phyloP scores from a whole-genome alignment of 2,329 filamentous ascomycete genomes.

The Aureobasidium sp. region DNA sequence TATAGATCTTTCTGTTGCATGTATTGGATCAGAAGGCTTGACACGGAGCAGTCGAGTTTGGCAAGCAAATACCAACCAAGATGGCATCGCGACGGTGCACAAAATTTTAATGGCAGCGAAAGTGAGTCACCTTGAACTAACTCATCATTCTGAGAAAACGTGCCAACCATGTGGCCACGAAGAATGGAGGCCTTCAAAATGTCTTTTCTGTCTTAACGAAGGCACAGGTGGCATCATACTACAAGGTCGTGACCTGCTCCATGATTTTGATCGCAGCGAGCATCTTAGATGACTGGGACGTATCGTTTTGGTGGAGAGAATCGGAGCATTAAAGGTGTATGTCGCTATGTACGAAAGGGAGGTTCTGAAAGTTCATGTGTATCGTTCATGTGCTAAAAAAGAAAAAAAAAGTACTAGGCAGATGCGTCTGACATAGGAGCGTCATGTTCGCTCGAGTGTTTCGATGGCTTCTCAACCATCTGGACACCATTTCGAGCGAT shows the following conservation, averaged over 20 bases:
- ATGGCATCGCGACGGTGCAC: neutral
- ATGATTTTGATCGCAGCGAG: neutral
- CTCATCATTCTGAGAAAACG: neutral
- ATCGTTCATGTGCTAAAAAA: neutral
- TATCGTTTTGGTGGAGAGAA: neutral
- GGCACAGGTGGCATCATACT: neutral
- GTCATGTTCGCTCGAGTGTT: neutral
- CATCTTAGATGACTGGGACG: neutral
- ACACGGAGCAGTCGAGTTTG: neutral
- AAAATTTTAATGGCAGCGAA: neutral
- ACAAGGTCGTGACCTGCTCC: neutral
- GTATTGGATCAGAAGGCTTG: neutral
- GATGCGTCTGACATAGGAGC: neutral
- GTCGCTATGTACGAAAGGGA: neutral
- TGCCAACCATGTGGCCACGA: neutral
- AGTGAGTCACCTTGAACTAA: neutral
- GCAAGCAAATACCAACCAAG: neutral
- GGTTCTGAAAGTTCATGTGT: neutral
- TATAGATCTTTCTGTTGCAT: neutral
- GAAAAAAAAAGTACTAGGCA: neutral
- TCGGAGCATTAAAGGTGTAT: neutral
- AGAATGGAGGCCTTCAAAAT: neutral
- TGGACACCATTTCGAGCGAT: neutral
- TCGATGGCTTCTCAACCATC: neutral
- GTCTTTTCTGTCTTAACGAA: neutral